Evolutionary conservation across 2,329 filamentous ascomycete genomes (phyloP).

Genomic region (Verticillium albo-atrum): DNA sequence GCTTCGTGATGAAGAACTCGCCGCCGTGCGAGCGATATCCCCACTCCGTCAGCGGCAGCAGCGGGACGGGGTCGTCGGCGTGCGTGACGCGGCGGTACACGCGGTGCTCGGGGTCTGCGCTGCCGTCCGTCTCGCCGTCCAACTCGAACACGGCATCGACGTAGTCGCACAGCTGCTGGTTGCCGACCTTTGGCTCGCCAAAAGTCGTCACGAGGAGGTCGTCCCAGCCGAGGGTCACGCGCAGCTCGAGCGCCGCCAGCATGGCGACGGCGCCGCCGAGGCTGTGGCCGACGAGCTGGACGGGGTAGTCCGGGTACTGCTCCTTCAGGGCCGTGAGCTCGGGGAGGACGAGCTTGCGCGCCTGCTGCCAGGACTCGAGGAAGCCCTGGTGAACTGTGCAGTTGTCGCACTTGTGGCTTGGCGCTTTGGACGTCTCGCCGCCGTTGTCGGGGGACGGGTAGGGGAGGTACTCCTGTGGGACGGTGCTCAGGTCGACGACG

Average conservation of each 20-base stretch:
- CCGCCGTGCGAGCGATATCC: conserved; percentile 81
- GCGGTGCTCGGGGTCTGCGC: conserved; percentile 24
- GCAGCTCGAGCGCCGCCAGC: conserved; percentile 78
- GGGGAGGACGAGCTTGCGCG: conserved; percentile 64
- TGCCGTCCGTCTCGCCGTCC: conserved; percentile 15
- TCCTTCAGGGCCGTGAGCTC: conserved; percentile 55
- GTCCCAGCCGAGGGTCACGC: conserved; percentile 65
- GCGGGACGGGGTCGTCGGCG: conserved; percentile 78
- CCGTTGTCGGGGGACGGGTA: conserved; percentile 61
- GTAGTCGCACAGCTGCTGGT: conserved; percentile 49
- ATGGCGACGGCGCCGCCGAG: conserved; percentile 89
- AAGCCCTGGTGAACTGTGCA: conserved; percentile 95
- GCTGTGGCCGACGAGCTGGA: conserved; percentile 84
- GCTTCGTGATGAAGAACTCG: conserved; percentile 79
- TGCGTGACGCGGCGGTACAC: conserved; percentile 80
- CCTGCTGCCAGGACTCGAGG: conserved; percentile 75
- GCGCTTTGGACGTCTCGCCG: conserved; percentile 24
- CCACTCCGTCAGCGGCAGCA: conserved; percentile 84
- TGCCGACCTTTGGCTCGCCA: conserved; percentile 73
- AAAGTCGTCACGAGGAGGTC: conserved; percentile 82
- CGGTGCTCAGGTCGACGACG: conserved; percentile 81
- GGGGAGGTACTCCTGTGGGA: conserved; percentile 86
- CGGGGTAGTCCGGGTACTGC: conserved; percentile 63
- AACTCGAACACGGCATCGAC: conserved; percentile 50
- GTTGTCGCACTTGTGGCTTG: conserved; percentile 64